Percentiles rank a stretch among this genome's conserved stretches.
Conservation (phyloP, 345 rosid genomes). For the Bruguiera sexangula region DNA sequence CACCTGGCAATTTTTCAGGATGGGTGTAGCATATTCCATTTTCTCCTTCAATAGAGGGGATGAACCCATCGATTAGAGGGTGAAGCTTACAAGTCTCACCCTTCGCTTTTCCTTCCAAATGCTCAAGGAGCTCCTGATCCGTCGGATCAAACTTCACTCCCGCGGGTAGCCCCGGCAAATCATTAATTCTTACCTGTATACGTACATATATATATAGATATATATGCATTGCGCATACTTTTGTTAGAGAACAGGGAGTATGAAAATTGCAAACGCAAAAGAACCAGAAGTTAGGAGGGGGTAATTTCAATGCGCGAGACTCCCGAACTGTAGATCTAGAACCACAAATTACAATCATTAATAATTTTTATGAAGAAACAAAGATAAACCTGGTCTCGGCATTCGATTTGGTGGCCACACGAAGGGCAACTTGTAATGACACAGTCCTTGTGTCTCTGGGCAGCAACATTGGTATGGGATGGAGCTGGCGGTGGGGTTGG, state of each 20-base stretch:
- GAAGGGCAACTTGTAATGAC: conserved; percentile 69
- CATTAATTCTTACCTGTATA: conserved; percentile 64
- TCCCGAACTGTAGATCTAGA: too few species aligned
- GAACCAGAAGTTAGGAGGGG: too few species aligned
- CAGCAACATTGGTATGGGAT: conserved; percentile 11
- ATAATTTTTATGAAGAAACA: background rate
- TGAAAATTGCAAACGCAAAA: too few species aligned
- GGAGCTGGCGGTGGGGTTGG: conserved; percentile 10
- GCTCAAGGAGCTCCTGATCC: conserved; percentile 93
- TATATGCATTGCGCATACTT: background rate
- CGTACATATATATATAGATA: background rate
- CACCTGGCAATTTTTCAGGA: conserved; percentile 95
- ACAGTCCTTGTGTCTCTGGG: conserved; percentile 32
- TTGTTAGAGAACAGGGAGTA: too few species aligned
- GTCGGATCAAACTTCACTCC: conserved; percentile 99
- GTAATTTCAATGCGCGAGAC: too few species aligned
- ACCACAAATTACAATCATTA: background rate
- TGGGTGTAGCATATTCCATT: conserved; percentile 98
- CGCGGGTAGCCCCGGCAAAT: conserved; percentile 91
- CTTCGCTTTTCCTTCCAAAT: conserved; percentile 85
- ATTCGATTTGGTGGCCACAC: conserved; percentile 81
- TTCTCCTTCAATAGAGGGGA: conserved; percentile 88
- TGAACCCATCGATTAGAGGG: conserved; percentile 89
- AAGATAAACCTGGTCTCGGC: conserved; percentile 55
- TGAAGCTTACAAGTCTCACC: conserved; percentile 70